These are phyloP conservation scores for Trametes sanguinea DNA, from an alignment of 768 basidiomycete species.

Conservation along the genomic window DNA sequence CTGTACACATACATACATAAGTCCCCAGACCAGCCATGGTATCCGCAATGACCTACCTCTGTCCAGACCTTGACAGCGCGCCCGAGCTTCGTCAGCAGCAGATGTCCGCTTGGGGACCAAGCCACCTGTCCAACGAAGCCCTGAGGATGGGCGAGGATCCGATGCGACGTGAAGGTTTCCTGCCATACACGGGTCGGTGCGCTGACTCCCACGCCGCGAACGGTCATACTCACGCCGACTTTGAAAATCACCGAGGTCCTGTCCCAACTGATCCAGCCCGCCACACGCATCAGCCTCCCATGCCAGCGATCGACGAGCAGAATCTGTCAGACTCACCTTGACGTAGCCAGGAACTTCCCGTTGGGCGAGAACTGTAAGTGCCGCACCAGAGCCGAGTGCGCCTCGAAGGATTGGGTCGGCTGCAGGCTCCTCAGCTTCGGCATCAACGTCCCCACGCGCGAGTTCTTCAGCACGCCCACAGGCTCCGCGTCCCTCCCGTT, in stretches of 20 bases:
- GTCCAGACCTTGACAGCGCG: slow-evolving; percentile 74
- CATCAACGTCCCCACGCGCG: slow-evolving; percentile 57
- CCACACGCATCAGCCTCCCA: not conserved
- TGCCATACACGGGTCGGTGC: slow-evolving; percentile 29
- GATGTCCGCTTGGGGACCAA: slow-evolving; percentile 68
- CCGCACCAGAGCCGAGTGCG: slow-evolving; percentile 67
- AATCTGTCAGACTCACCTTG: slow-evolving; percentile 46
- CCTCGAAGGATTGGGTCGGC: slow-evolving; percentile 59
- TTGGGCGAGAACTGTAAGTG: slow-evolving; percentile 79
- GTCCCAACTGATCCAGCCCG: slow-evolving; percentile 55
- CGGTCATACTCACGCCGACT: slow-evolving; percentile 50
- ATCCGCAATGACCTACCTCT: slow-evolving; percentile 42
- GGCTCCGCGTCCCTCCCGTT: slow-evolving; percentile 27
- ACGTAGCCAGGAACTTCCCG: slow-evolving; percentile 72
- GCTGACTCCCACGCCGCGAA: not conserved
- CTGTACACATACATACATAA: slow-evolving; percentile 33
- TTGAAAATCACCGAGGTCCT: slow-evolving; percentile 67
- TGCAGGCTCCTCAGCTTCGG: slow-evolving; percentile 57
- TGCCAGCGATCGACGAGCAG: not conserved
- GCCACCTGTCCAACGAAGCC: slow-evolving; percentile 80
- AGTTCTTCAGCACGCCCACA: slow-evolving; percentile 42
- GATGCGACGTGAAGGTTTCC: slow-evolving; percentile 61
- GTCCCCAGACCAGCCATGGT: no score
- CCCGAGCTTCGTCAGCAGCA: slow-evolving; percentile 63
- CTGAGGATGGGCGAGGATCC: slow-evolving; percentile 63